phyloP scores from a whole-genome alignment of 306 rosid species.

The Echinosophora koreensis region DNA sequence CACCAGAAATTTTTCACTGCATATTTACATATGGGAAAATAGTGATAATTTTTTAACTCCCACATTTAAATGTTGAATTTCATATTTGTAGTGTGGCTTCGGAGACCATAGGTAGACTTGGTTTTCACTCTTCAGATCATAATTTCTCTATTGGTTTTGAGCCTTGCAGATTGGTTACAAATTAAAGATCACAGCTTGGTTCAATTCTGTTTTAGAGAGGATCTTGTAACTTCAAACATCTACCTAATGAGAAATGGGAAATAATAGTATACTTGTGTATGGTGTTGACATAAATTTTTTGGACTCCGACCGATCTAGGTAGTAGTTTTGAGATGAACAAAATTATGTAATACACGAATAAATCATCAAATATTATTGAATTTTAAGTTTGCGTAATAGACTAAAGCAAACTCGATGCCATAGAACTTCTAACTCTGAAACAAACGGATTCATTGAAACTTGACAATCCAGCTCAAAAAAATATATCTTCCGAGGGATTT shows the following conservation, averaged over 20 bases:
- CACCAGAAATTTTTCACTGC: background rate
- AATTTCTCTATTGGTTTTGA: background rate
- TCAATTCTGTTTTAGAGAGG: background rate
- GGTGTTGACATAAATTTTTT: background rate
- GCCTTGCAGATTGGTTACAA: background rate
- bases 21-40: background rate
- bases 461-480: background rate
- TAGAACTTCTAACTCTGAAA: background rate
- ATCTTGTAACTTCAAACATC: background rate
- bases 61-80: background rate
- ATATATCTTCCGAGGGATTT: background rate
- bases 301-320: background rate
- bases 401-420: background rate
- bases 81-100: slow-evolving; percentile 10
- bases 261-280: slow-evolving; percentile 1
- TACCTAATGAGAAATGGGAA: background rate
- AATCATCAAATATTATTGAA: background rate
- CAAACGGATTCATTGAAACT: background rate
- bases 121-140: background rate
- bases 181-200: background rate
- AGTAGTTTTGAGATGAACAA: background rate
- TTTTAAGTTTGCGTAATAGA: background rate
- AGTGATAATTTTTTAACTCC: background rate
- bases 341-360: background rate
- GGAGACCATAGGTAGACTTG: background rate